phyloP scores from a whole-genome alignment of 805 yeast species.

The Cyberlindnera bimundalis region DNA sequence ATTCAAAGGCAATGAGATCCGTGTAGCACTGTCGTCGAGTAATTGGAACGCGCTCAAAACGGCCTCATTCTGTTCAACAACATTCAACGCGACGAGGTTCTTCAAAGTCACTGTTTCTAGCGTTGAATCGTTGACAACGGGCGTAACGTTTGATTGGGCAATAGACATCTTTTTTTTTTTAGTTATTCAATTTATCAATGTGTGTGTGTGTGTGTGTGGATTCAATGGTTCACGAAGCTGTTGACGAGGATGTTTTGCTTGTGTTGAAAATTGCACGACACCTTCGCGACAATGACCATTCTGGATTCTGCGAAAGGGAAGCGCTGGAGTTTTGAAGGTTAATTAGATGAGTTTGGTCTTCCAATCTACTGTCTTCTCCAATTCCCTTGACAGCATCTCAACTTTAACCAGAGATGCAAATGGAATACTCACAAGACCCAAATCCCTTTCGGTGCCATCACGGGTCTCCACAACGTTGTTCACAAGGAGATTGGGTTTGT shows the following conservation, averaged over 20 bases:
- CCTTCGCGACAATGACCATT: slow-evolving; percentile 1
- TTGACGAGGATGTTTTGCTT: too few relatives aligned
- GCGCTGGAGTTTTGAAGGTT: too few relatives aligned
- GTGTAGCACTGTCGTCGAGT: slow-evolving; percentile 18
- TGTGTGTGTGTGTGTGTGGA: neutral
- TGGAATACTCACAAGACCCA: slow-evolving; percentile 28
- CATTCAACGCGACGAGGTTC: slow-evolving; percentile 26
- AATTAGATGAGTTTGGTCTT: slow-evolving; percentile 13
- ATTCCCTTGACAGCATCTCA: slow-evolving; percentile 18
- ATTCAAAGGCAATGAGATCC: slow-evolving; percentile 4
- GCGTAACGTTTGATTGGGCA: slow-evolving; percentile 21
- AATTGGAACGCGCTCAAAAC: slow-evolving; percentile 21
- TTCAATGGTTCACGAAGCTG: neutral
- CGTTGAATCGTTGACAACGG: slow-evolving; percentile 13
- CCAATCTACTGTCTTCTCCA: slow-evolving; percentile 20
- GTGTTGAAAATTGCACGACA: neutral
- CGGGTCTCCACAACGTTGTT: slow-evolving; percentile 21
- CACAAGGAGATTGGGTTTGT: slow-evolving; percentile 26
- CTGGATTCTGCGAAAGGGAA: neutral
- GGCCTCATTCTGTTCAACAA: slow-evolving; percentile 25
- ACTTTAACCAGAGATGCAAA: slow-evolving; percentile 12
- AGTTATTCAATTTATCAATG: neutral
- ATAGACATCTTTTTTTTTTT: slow-evolving; percentile 18
- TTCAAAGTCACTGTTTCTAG: slow-evolving; percentile 27
- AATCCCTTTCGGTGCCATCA: slow-evolving; percentile 4